These are phyloP conservation scores for Poa pratensis DNA, from an alignment of 176 grass and related monocot species.

Conservation along the genomic window DNA sequence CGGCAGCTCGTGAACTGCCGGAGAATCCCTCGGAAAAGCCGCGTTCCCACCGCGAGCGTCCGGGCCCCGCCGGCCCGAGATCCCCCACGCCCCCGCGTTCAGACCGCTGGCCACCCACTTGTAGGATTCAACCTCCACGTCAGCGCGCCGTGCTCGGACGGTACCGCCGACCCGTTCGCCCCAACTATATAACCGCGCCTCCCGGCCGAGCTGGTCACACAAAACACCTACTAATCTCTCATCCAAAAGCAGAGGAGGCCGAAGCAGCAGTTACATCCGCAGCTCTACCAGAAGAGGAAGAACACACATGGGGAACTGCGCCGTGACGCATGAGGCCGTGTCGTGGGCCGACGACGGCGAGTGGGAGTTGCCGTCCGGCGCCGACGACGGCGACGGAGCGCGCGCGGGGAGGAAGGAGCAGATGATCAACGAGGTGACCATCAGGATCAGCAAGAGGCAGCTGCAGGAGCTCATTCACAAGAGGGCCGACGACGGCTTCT, in stretches of 20 bases:
- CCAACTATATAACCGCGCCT: conserved; percentile 41
- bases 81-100: conserved; percentile 48
- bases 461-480: conserved; percentile 63
- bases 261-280: not conserved
- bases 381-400: not conserved
- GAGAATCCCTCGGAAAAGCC: conserved; percentile 52
- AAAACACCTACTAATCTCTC: conserved; percentile 20
- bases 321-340: conserved; percentile 48
- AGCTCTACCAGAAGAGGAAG: not conserved
- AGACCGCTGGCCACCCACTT: conserved; percentile 31
- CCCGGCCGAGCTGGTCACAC: not conserved
- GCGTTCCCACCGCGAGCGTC: conserved; percentile 48
- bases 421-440: conserved; percentile 56
- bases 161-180: not conserved
- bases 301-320: conserved; percentile 63
- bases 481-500: not conserved
- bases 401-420: not conserved
- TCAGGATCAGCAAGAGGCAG: conserved; percentile 64
- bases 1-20: not conserved
- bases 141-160: not conserved
- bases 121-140: conserved; percentile 22
- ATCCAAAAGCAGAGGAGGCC: not conserved
- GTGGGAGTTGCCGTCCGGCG: conserved; percentile 40
- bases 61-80: not conserved
- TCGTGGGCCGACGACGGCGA: conserved; percentile 73